phyloP scores from a whole-genome alignment of 1,284 basidiomycete genomes.

The Marasmius fiardii region DNA sequence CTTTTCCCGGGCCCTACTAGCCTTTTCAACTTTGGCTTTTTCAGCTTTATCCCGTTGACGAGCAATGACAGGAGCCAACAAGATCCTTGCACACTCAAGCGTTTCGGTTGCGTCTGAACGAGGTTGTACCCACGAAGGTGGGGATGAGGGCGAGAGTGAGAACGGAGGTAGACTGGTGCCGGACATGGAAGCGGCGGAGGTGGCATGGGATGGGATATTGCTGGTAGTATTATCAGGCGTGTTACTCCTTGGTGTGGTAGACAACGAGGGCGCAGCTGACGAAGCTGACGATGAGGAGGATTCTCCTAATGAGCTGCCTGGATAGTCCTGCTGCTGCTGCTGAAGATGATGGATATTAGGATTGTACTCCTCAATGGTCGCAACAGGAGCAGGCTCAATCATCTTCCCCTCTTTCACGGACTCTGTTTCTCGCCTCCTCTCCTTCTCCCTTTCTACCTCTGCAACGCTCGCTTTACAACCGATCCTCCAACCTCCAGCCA shows the following conservation, averaged over 20 bases:
- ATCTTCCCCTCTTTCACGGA: conserved; percentile 22
- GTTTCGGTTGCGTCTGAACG: conserved; percentile 35
- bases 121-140: conserved; percentile 24
- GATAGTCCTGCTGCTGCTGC: not conserved
- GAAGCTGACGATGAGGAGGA: not conserved
- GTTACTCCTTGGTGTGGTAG: conserved; percentile 6
- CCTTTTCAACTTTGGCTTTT: conserved; percentile 46
- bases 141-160: conserved; percentile 15
- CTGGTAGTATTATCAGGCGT: conserved; percentile 11
- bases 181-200: conserved; percentile 9
- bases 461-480: conserved; percentile 16
- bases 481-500: conserved; percentile 68
- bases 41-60: conserved; percentile 54
- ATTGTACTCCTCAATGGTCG: conserved; percentile 17
- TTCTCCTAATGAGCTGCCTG: not conserved
- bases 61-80: conserved; percentile 63
- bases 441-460: not conserved
- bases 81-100: conserved; percentile 62
- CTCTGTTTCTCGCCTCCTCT: conserved; percentile 24
- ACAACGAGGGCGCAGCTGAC: not conserved
- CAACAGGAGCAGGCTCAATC: conserved; percentile 35
- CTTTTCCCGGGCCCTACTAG: conserved; percentile 14
- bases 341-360: not conserved
- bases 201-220: not conserved
- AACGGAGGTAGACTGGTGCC: conserved; percentile 6